Base-by-base conservation (phyloP, 2,329 filamentous ascomycete species). In the Nigrospora osmanthi region DNA sequence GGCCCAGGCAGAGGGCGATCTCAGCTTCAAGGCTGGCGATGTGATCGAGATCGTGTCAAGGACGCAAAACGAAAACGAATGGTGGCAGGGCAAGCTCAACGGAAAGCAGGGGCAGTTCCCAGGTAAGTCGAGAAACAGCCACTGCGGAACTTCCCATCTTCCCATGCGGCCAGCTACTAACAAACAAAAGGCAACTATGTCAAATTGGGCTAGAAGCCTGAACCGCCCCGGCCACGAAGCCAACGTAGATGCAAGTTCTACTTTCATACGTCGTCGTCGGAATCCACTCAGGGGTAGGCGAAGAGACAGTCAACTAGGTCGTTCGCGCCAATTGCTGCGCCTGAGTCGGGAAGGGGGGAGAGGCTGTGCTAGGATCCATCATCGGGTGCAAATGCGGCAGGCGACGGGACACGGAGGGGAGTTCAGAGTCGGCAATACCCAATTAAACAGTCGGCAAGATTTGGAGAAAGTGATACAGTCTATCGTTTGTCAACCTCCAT, bases 51-150 rank as follows among this genome's bases (percentile, higher is more conserved):
- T 98, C 54, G 64, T 93, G 3, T 76, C 75, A 48, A 78, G 87
- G 54, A 95, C 89, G n/a, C 75, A 78, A 50, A 96, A 95, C 58
- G 83, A 88, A 42, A 97, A 98, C 55, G 93, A 98, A 66, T 98
- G 93, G 93, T 98, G 93, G 93, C 83, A 76, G 10, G 93, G 93
- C 34, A 87, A 81, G 61, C 61, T 95, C 44, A 75, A 85, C 47
- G 89, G 86, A 40, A 85, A 84, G 67, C 73, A 87, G 59, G 93
- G 93, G 23, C 91, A 97, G 61, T 98, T 98, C 64, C 93, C 93
- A 68, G 93, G 93, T 95, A 74, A 61, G 80, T 64, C 15, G 34
- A 16, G 14, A 14, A 11, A 2, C n/a, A 3, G 4, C 6, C 14
- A 33, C 14, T 23, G 37, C 17, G 35, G 30, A 23, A 10, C 23